Percentiles rank a stretch among this genome's conserved stretches.
Evolutionary conservation across 169 alveolate genomes (phyloP).

Genomic region (Blepharisma undulans): DNA sequence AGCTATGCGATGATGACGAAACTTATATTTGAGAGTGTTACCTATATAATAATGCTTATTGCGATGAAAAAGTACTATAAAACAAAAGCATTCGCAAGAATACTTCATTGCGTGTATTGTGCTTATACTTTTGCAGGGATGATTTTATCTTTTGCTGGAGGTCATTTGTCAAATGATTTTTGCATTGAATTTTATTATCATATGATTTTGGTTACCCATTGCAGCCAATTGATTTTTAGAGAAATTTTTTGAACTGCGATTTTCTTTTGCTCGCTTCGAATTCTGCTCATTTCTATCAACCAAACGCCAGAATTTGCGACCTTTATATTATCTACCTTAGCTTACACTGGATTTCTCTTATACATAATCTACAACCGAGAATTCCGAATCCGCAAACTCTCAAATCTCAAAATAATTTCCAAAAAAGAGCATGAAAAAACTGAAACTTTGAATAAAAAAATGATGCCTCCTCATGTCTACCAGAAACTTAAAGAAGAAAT

Average conservation of each 20-base stretch:
- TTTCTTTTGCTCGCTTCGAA: neutral
- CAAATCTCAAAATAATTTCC: neutral
- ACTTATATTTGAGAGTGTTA: neutral
- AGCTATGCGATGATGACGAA: neutral
- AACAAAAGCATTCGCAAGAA: neutral
- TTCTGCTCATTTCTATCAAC: neutral
- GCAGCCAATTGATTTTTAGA: neutral
- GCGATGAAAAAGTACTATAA: neutral
- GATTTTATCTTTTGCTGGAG: neutral
- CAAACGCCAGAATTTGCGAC: neutral
- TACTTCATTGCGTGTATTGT: neutral
- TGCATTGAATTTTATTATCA: neutral
- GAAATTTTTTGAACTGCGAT: neutral
- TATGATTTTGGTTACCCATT: neutral
- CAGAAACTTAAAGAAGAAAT: conserved; percentile 56
- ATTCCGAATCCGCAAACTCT: neutral
- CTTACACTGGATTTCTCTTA: neutral
- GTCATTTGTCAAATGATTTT: neutral
- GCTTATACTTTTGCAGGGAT: neutral
- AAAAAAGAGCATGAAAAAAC: conserved; percentile 14
- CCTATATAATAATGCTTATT: neutral
- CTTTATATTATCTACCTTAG: neutral
- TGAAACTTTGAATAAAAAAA: neutral
- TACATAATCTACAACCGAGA: neutral
- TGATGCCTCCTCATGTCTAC: conserved; percentile 33